These are phyloP conservation scores for Nidularia pulvinata DNA, from an alignment of 768 basidiomycete genomes.

Conservation along the genomic window DNA sequence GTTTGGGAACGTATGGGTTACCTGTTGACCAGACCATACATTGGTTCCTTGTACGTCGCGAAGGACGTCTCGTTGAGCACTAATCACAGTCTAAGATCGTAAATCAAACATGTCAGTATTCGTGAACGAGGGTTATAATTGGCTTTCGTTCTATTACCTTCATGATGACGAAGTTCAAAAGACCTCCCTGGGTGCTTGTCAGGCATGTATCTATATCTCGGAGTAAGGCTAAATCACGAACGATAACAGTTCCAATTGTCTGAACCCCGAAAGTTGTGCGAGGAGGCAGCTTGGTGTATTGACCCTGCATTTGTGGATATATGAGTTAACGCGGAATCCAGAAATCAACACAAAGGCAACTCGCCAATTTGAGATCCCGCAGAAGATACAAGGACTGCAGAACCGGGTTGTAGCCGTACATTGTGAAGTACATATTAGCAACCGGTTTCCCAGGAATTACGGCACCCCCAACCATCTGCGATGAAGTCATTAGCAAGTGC, in stretches of 20 bases:
- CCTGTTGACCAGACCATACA: constrained; percentile 57
- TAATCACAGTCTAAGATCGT: constrained; percentile 15
- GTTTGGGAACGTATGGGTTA: constrained; percentile 1
- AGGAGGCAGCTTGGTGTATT: constrained; percentile 56
- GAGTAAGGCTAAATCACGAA: constrained; percentile 9
- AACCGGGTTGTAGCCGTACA: constrained; percentile 29
- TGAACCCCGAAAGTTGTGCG: constrained; percentile 58
- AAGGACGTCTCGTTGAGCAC: constrained; percentile 35
- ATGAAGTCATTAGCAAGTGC: background rate
- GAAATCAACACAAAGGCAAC: background rate
- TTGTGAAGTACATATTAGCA: constrained; percentile 33
- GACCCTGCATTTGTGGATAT: constrained; percentile 15
- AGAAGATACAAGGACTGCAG: constrained; percentile 21
- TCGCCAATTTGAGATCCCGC: constrained; percentile 26
- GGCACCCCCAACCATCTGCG: constrained; percentile 42
- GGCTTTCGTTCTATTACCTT: constrained; percentile 21
- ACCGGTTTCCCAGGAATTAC: constrained; percentile 43
- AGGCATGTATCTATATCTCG: background rate
- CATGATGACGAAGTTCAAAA: constrained; percentile 53
- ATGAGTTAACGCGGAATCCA: background rate
- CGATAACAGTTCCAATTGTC: constrained; percentile 49
- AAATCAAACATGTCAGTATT: background rate
- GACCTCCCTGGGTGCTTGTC: constrained; percentile 29
- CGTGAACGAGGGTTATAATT: background rate
- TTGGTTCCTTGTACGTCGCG: constrained; percentile 45